These are phyloP conservation scores for Ogataea hybrid DNA, from an alignment of 1,139 yeast genomes.

Conservation along the genomic window DNA sequence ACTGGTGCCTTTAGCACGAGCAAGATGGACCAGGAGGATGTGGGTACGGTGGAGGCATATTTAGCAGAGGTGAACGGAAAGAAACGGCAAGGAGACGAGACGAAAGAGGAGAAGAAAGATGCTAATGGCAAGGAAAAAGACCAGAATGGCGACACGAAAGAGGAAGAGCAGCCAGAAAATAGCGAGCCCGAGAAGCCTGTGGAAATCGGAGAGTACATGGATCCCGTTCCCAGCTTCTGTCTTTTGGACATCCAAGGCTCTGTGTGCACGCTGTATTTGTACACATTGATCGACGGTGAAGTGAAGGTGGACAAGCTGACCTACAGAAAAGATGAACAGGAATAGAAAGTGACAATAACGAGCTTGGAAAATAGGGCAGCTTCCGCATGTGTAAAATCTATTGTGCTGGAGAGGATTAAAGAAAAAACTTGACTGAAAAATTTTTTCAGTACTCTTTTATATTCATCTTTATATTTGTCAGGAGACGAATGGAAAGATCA, in stretches of 20 bases:
- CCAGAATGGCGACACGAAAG: conserved; percentile 10
- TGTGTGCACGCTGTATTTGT: conserved; percentile 78
- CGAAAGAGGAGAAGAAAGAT: conserved; percentile 26
- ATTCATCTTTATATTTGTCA: conserved; percentile 10
- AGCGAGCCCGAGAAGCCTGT: conserved; percentile 26
- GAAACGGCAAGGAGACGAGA: conserved; percentile 23
- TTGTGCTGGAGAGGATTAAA: neutral
- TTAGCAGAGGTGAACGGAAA: conserved; percentile 26
- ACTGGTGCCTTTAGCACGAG: conserved; percentile 81
- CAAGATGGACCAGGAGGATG: conserved; percentile 43
- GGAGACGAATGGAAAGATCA: conserved; percentile 9
- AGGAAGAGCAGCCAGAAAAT: conserved; percentile 10
- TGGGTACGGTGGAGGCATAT: conserved; percentile 19
- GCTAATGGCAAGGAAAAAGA: conserved; percentile 19
- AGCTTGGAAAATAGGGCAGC: neutral
- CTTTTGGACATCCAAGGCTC: conserved; percentile 78
- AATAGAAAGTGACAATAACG: neutral
- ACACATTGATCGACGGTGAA: conserved; percentile 75
- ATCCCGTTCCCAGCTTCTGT: conserved; percentile 83
- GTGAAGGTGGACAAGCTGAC: conserved; percentile 91
- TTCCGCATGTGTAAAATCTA: conserved; percentile 1
- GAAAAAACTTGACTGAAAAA: conserved; percentile 2
- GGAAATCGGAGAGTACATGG: conserved; percentile 37
- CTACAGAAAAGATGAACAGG: conserved; percentile 57
- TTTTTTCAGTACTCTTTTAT: conserved; percentile 3